Evolutionary conservation across 208 protist genomes (phyloP).

Genomic region (Leishmania aethiopica): DNA sequence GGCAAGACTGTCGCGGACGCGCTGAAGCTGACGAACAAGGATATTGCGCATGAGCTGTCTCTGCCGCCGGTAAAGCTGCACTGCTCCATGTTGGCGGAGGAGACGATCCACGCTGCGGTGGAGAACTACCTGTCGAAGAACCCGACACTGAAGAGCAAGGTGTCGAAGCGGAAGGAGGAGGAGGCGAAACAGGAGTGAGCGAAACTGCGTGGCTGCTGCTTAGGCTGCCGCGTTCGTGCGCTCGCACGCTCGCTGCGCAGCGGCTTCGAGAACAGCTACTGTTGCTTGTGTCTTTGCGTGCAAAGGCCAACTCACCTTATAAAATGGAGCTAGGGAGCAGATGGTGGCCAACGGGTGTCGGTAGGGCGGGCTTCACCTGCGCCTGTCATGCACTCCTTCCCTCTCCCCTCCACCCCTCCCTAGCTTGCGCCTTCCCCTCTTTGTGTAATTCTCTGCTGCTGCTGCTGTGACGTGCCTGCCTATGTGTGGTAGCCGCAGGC

Average conservation of each 20-base stretch:
- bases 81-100: slow-evolving; percentile 99
- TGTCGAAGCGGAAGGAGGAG: slow-evolving; percentile 35
- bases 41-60: slow-evolving; percentile 98
- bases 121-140: slow-evolving; percentile 97
- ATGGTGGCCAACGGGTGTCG: neutral
- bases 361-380: neutral
- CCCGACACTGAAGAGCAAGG: slow-evolving; percentile 90
- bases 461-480: neutral
- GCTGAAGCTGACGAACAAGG: slow-evolving; percentile 96
- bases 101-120: slow-evolving; percentile 98
- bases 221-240: neutral
- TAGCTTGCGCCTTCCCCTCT: neutral
- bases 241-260: neutral
- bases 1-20: slow-evolving; percentile 98
- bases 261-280: neutral
- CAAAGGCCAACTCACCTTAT: neutral
- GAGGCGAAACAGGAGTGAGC: neutral
- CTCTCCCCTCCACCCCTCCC: neutral
- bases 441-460: neutral
- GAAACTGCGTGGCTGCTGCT: neutral
- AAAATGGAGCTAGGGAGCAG: neutral
- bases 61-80: slow-evolving; percentile 99
- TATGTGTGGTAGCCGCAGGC: neutral
- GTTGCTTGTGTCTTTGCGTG: neutral
- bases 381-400: neutral